Conservation (phyloP, 179 eudicot genomes). For the Actinidia arguta region DNA sequence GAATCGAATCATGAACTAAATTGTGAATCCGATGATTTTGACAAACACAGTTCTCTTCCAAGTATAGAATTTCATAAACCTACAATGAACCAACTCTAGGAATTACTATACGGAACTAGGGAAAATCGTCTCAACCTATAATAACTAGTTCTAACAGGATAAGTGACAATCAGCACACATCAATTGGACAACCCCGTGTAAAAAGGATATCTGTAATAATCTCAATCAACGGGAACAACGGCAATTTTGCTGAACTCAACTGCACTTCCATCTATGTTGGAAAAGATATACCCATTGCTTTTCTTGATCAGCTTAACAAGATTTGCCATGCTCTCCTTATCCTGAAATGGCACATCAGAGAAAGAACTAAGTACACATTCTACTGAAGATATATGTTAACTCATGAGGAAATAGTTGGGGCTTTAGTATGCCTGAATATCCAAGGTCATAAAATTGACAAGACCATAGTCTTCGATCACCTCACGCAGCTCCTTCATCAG, state of each 20-base stretch:
- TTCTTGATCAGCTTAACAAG: constrained; percentile 90
- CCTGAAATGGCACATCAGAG: too few species aligned
- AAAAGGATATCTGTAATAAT: constrained; percentile 99
- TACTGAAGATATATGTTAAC: not conserved
- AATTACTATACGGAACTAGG: not conserved
- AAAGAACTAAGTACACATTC: too few species aligned
- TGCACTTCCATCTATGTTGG: constrained; percentile 81
- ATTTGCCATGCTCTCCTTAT: constrained; percentile 92
- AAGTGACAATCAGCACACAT: too few species aligned
- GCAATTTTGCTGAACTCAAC: constrained; percentile 96
- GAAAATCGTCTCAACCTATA: not conserved
- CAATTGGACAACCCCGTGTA: too few species aligned
- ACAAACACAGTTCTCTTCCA: too few species aligned
- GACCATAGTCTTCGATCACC: constrained; percentile 71
- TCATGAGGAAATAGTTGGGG: constrained; percentile 10
- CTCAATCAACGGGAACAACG: constrained; percentile 83
- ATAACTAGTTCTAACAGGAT: too few species aligned
- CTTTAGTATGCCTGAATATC: constrained; percentile 82
- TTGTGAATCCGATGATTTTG: too few species aligned
- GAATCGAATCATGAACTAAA: too few species aligned
- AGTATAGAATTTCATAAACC: too few species aligned
- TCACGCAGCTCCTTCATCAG: constrained; percentile 92
- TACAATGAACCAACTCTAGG: too few species aligned
- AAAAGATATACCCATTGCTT: constrained; percentile 89
- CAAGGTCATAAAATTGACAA: constrained; percentile 86